Conservation (phyloP, 768 basidiomycete species). For the Heimioporus sp. region DNA sequence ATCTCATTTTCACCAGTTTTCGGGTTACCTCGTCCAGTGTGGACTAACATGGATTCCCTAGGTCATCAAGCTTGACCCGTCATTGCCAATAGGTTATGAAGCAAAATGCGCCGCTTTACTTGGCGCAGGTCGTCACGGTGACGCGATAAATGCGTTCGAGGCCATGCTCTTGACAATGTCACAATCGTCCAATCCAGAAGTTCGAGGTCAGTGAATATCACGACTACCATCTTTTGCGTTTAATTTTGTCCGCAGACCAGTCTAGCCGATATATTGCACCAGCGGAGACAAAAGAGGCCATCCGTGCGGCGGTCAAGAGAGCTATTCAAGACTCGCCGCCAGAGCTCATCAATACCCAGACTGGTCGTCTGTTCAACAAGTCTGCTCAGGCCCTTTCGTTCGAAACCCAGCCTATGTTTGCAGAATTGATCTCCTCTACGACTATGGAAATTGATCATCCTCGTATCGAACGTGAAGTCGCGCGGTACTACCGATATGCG, state of each 20-base stretch:
- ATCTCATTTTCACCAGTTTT: neutral
- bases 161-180: slow-evolving; percentile 9
- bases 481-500: slow-evolving; percentile 7
- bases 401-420: slow-evolving; percentile 4
- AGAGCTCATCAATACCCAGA: slow-evolving; percentile 9
- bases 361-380: slow-evolving; percentile 9
- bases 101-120: slow-evolving; percentile 7
- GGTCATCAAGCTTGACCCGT: slow-evolving; percentile 8
- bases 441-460: slow-evolving; percentile 1
- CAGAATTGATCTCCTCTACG: slow-evolving; percentile 11
- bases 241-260: neutral
- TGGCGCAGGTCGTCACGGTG: neutral
- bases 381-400: slow-evolving; percentile 1
- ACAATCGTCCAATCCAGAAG: neutral
- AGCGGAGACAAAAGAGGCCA: neutral
- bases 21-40: neutral
- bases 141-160: neutral
- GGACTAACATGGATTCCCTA: neutral
- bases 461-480: slow-evolving; percentile 5
- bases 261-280: neutral
- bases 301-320: neutral
- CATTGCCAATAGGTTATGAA: slow-evolving; percentile 8
- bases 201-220: neutral
- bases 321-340: too few relatives aligned
- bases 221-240: neutral